Evolutionary conservation across 176 grass and related monocot species (phyloP).

Genomic region (Raddia guianensis): DNA sequence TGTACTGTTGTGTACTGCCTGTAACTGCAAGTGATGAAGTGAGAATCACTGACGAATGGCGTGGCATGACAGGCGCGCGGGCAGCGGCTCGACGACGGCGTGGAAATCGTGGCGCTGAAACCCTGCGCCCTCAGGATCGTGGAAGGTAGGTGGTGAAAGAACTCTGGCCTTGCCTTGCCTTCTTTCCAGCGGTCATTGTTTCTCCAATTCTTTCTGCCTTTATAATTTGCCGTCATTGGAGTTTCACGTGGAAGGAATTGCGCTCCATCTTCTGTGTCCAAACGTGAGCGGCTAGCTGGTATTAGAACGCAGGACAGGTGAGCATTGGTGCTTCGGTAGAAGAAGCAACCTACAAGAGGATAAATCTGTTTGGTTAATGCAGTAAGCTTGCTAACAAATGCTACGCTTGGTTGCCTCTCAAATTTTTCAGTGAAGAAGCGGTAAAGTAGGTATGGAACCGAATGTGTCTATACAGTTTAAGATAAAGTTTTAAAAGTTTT

Average conservation of each 20-base stretch:
- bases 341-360: not conserved
- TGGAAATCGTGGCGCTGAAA: slow-evolving; percentile 77
- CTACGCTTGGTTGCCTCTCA: too few species aligned
- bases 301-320: not conserved
- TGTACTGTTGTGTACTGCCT: not conserved
- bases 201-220: not conserved
- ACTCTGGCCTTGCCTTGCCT: not conserved
- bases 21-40: too few species aligned
- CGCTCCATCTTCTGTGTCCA: not conserved
- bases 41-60: not conserved
- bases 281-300: slow-evolving; percentile 5
- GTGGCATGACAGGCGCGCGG: slow-evolving; percentile 65
- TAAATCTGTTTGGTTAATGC: too few species aligned
- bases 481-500: too few species aligned
- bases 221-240: not conserved
- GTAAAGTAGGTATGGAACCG: too few species aligned
- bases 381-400: too few species aligned
- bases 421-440: too few species aligned
- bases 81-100: slow-evolving; percentile 66
- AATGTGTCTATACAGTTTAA: too few species aligned
- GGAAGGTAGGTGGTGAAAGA: slow-evolving; percentile 66
- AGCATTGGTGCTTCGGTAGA: not conserved
- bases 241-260: slow-evolving; percentile 5
- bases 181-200: not conserved
- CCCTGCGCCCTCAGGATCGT: slow-evolving; percentile 67